phyloP scores from a whole-genome alignment of 2,329 filamentous ascomycete species.

The Lecanicillium sp. region DNA sequence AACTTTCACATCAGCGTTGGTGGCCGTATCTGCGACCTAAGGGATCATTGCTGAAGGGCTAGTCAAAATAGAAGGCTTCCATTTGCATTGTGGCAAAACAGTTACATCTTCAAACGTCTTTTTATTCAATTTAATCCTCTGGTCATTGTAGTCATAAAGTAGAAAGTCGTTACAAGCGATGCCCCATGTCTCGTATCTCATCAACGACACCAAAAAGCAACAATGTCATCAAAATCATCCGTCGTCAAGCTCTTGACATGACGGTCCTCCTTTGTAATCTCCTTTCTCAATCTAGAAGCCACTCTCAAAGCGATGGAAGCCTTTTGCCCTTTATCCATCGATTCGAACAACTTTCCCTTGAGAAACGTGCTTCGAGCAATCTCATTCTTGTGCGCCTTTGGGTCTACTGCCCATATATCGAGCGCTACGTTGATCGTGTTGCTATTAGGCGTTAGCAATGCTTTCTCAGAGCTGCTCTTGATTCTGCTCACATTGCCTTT shows the following conservation, averaged over 20 bases:
- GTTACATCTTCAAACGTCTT: too few relatives aligned
- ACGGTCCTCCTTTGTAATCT: conserved; percentile 8
- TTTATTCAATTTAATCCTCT: too few relatives aligned
- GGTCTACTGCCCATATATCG: conserved; percentile 6
- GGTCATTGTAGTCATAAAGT: too few relatives aligned
- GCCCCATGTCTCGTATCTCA: neutral
- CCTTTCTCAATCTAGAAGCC: conserved; percentile 5
- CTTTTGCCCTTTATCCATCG: conserved; percentile 6
- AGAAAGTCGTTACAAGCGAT: too few relatives aligned
- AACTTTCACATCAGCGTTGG: too few relatives aligned
- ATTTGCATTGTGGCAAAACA: too few relatives aligned
- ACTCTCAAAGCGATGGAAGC: conserved; percentile 6
- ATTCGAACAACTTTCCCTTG: conserved; percentile 8
- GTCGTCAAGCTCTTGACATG: conserved; percentile 1
- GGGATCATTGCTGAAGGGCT: too few relatives aligned
- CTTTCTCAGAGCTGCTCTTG: neutral
- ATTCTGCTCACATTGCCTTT: conserved; percentile 8
- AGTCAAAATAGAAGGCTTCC: too few relatives aligned
- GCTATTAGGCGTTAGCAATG: neutral
- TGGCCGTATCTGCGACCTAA: too few relatives aligned
- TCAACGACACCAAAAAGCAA: conserved; percentile 8
- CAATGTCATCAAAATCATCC: conserved; percentile 10
- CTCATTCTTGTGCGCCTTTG: conserved; percentile 8
- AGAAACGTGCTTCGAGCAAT: conserved; percentile 11
- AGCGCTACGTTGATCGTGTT: conserved; percentile 2